phyloP scores from a whole-genome alignment of 2,329 filamentous ascomycete genomes.

The Aspergillus flavus region DNA sequence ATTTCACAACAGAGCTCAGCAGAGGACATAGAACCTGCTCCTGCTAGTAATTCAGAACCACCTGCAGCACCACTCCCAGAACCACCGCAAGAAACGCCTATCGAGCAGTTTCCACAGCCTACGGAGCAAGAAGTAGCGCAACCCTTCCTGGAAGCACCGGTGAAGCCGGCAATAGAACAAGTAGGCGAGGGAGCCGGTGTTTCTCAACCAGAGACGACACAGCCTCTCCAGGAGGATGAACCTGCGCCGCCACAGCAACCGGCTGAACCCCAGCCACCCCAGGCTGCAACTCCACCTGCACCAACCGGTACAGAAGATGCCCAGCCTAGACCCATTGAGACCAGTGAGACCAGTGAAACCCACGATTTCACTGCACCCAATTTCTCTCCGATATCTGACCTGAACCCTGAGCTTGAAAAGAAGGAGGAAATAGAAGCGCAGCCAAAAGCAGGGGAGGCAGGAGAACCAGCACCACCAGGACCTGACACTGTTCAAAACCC shows the following conservation, averaged over 20 bases:
- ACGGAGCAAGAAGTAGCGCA: constrained; percentile 5
- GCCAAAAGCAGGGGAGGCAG: not conserved
- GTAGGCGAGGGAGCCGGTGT: not conserved
- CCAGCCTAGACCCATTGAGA: not conserved
- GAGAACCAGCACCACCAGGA: not conserved
- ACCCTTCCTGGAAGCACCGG: not conserved
- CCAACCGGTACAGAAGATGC: not conserved
- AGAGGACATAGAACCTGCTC: constrained; percentile 6
- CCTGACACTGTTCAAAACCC: not conserved
- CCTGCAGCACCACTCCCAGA: constrained; percentile 10
- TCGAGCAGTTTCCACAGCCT: not conserved
- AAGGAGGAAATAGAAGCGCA: not conserved
- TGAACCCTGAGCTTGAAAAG: not conserved
- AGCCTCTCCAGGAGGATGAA: not conserved
- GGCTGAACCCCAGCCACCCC: not conserved
- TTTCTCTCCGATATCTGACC: not conserved
- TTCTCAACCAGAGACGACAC: not conserved
- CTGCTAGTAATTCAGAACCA: constrained; percentile 4
- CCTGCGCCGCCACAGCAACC: not conserved
- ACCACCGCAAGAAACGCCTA: not conserved
- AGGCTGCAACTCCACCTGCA: not conserved
- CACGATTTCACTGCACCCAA: not conserved
- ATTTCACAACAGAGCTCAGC: not conserved
- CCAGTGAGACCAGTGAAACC: not conserved
- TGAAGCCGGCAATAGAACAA: constrained; percentile 5